A percentile compares a stretch with the other conserved stretches of the same genome.
phyloP scores from a whole-genome alignment of 23 red algal genomes.

The Gracilaria gracilis region DNA sequence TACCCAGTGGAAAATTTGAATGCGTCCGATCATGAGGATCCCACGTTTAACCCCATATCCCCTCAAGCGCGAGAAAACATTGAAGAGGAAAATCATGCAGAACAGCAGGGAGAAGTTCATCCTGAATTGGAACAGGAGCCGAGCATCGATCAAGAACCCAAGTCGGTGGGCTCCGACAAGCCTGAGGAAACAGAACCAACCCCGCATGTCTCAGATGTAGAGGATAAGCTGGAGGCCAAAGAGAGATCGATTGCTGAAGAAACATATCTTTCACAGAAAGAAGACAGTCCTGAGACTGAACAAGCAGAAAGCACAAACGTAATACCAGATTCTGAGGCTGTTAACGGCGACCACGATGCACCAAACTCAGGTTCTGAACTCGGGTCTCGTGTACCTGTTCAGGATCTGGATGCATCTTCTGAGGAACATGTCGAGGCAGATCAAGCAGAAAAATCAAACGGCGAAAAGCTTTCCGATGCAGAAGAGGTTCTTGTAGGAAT shows the following conservation, averaged over 20 bases:
- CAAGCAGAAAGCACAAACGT: not conserved
- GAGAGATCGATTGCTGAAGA: not conserved
- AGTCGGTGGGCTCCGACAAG: not conserved
- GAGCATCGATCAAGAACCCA: not conserved
- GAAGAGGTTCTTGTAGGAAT: not conserved
- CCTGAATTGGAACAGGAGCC: not conserved
- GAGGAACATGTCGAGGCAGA: not conserved
- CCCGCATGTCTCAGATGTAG: not conserved
- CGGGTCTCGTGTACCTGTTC: not conserved
- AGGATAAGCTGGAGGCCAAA: not conserved
- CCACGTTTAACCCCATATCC: not conserved
- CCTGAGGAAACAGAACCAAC: not conserved
- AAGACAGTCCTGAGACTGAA: not conserved
- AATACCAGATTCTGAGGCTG: not conserved
- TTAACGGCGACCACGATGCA: not conserved
- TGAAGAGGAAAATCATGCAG: not conserved
- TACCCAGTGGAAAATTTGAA: not conserved
- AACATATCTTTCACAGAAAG: not conserved
- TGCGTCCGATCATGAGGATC: not conserved
- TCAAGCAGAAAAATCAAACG: not conserved
- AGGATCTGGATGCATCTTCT: conserved; percentile 5
- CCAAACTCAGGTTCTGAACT: not conserved
- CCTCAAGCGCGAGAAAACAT: not conserved
- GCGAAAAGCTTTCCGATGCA: not conserved
- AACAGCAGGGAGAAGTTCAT: not conserved